Conservation (phyloP, 352 stramenopile genomes). For the Blastocystis sp. region DNA sequence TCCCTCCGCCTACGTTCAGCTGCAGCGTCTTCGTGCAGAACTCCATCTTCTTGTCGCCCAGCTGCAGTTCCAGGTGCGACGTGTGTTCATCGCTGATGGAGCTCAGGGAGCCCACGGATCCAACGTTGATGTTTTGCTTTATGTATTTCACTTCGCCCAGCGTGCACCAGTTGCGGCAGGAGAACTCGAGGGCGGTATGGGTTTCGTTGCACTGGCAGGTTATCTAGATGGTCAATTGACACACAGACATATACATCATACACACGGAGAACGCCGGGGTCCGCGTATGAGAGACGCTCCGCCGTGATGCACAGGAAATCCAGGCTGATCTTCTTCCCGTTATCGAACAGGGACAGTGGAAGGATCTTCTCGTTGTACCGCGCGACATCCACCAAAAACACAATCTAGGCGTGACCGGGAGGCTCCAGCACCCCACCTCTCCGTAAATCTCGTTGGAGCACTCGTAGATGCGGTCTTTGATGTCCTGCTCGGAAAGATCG, state of each 20-base stretch:
- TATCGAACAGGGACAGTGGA: conserved; percentile 54
- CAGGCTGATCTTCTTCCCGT: conserved; percentile 39
- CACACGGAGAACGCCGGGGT: conserved; percentile 44
- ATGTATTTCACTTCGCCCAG: conserved; percentile 32
- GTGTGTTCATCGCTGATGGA: conserved; percentile 1
- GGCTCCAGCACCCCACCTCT: not conserved
- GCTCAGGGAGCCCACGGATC: not conserved
- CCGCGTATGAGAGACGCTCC: not conserved
- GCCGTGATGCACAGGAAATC: conserved; percentile 62
- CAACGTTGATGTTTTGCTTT: not conserved
- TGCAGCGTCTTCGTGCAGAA: conserved; percentile 18
- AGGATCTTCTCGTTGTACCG: conserved; percentile 19
- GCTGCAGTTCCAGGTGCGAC: conserved; percentile 24
- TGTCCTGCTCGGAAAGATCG: conserved; percentile 12
- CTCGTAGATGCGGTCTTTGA: conserved; percentile 1
- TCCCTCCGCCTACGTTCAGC: not conserved
- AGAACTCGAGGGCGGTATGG: conserved; percentile 29
- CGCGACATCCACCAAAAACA: conserved; percentile 62
- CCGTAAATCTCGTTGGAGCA: conserved; percentile 58
- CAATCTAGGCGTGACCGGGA: conserved; percentile 7
- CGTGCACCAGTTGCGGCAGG: conserved; percentile 12
- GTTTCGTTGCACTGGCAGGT: conserved; percentile 44
- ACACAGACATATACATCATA: no score
- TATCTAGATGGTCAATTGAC: conserved; percentile 36
- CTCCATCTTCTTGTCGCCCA: conserved; percentile 40